phyloP scores from a whole-genome alignment of 352 stramenopile genomes.

The Globisporangium perplexum region DNA sequence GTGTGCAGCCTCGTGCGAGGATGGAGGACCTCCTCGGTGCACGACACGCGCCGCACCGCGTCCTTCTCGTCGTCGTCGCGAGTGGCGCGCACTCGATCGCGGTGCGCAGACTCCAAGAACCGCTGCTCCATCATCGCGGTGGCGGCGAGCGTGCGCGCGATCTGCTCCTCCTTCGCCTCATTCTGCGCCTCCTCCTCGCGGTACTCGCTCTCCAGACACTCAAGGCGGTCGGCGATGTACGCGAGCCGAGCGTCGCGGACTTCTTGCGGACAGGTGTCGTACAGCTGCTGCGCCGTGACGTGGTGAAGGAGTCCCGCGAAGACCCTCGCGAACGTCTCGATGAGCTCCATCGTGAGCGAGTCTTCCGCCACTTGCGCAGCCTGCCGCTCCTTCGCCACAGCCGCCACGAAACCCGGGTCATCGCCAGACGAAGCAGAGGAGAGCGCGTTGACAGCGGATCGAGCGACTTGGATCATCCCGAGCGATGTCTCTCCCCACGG shows the following conservation, averaged over 20 bases:
- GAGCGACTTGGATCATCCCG: conserved; percentile 63
- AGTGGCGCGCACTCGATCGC: conserved; percentile 6
- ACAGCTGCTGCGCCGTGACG: conserved; percentile 38
- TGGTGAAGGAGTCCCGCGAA: conserved; percentile 61
- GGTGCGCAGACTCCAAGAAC: conserved; percentile 25
- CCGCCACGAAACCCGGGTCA: conserved; percentile 7
- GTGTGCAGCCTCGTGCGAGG: neutral
- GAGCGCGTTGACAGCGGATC: conserved; percentile 20
- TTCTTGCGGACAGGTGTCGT: conserved; percentile 39
- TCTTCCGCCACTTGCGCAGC: conserved; percentile 44
- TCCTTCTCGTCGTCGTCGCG: conserved; percentile 1
- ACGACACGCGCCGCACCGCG: conserved; percentile 1
- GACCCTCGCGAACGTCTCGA: conserved; percentile 44
- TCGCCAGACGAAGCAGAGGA: conserved; percentile 2
- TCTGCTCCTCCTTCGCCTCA: conserved; percentile 19
- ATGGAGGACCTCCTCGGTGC: neutral
- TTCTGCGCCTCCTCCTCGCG: conserved; percentile 15
- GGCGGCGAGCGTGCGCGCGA: conserved; percentile 14
- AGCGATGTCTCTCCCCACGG: conserved; percentile 40
- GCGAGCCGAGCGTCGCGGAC: conserved; percentile 43
- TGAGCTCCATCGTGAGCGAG: conserved; percentile 42
- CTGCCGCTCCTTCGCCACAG: conserved; percentile 32
- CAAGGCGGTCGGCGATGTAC: conserved; percentile 33
- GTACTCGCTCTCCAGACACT: conserved; percentile 30
- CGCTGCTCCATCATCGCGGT: conserved; percentile 27